phyloP scores from a whole-genome alignment of 2,329 filamentous ascomycete species.

The Stagonosporopsis vannaccii region DNA sequence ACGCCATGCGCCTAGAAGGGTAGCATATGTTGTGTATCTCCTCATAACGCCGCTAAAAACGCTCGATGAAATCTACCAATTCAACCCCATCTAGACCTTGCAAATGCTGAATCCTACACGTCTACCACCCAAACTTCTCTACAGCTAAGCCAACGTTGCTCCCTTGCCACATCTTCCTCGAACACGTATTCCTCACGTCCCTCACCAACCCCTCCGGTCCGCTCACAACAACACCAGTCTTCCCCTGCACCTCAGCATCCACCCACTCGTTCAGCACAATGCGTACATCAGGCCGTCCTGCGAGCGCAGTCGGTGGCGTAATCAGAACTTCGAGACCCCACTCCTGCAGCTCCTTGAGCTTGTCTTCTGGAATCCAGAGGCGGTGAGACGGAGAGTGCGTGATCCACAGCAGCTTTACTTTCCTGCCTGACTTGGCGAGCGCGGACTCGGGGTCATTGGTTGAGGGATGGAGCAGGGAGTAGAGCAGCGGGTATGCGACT shows the following conservation, averaged over 20 bases:
- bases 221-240: conserved; percentile 64
- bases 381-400: conserved; percentile 62
- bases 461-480: conserved; percentile 53
- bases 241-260: conserved; percentile 35
- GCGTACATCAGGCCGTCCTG: conserved; percentile 62
- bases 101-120: background rate
- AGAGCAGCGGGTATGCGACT: conserved; percentile 67
- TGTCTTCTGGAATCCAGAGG: conserved; percentile 61
- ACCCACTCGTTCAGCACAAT: conserved; percentile 53
- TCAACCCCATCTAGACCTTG: background rate
- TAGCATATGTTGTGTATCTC: background rate
- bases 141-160: conserved; percentile 61
- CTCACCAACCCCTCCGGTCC: conserved; percentile 70
- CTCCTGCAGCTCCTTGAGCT: conserved; percentile 58
- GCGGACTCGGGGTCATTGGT: conserved; percentile 5
- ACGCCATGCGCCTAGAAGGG: background rate
- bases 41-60: conserved; percentile 1
- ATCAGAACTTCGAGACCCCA: conserved; percentile 62
- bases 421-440: conserved; percentile 25
- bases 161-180: conserved; percentile 58
- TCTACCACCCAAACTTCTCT: conserved; percentile 72
- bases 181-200: conserved; percentile 65
- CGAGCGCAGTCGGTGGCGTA: conserved; percentile 62
- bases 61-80: conserved; percentile 2
- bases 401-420: conserved; percentile 66